Evolutionary conservation across 139 green algal genomes (phyloP).

Genomic region (Astrephomene gubernaculifera): DNA sequence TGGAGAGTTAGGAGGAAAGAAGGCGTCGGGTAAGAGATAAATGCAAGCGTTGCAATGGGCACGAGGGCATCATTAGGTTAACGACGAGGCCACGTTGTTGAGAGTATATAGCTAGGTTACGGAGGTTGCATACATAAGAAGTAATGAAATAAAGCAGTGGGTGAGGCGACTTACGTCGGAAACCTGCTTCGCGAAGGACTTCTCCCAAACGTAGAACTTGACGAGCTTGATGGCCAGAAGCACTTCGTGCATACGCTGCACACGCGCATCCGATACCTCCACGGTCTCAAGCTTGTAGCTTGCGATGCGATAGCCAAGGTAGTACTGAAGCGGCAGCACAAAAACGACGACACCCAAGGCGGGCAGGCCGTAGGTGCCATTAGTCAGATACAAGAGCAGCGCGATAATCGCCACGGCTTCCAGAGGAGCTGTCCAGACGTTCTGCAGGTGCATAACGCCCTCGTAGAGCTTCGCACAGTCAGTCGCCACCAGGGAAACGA

Average conservation of each 20-base stretch:
- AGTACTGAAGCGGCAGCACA: conserved; percentile 63
- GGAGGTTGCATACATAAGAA: too few relatives aligned
- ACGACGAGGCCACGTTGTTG: too few relatives aligned
- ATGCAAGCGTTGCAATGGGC: too few relatives aligned
- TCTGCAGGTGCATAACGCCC: conserved; percentile 73
- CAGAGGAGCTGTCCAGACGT: conserved; percentile 75
- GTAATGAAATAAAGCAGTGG: too few relatives aligned
- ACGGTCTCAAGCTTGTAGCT: conserved; percentile 69
- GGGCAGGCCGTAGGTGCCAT: conserved; percentile 68
- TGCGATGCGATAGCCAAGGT: conserved; percentile 72
- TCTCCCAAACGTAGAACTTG: conserved; percentile 81
- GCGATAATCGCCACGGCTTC: conserved; percentile 73
- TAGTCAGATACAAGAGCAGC: conserved; percentile 67
- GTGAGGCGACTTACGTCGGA: conserved; percentile 52
- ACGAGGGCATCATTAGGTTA: too few relatives aligned
- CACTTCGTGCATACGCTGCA: conserved; percentile 69
- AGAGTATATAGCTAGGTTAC: too few relatives aligned
- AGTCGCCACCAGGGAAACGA: conserved; percentile 72
- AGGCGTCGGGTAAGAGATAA: too few relatives aligned
- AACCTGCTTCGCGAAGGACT: conserved; percentile 67
- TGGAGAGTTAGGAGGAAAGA: too few relatives aligned
- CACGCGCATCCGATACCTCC: conserved; percentile 65
- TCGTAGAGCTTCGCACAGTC: conserved; percentile 78
- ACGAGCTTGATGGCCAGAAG: conserved; percentile 79
- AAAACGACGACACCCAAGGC: conserved; percentile 67